Percentiles rank a stretch among this genome's conserved stretches.
phyloP scores from a whole-genome alignment of 1,284 basidiomycete species.

The Cutaneotrichosporon dermatis region DNA sequence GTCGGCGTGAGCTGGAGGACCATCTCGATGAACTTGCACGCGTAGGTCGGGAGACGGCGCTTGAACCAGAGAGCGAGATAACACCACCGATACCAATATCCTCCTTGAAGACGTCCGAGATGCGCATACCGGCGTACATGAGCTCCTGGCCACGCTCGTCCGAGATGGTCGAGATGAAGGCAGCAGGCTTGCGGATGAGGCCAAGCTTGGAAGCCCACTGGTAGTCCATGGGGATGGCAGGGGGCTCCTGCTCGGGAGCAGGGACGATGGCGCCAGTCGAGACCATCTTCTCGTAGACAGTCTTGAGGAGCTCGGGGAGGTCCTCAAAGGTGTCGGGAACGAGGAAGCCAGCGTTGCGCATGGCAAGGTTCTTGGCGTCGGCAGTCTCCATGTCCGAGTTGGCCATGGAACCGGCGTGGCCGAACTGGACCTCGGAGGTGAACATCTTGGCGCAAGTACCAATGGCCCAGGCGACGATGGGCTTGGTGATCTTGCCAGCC shows the following conservation, averaged over 20 bases:
- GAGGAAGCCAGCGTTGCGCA: constrained; percentile 92
- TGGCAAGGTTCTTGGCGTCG: constrained; percentile 93
- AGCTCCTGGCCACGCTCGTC: constrained; percentile 99
- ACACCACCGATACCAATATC: constrained; percentile 97
- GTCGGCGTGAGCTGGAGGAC: constrained; percentile 98
- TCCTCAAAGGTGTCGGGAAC: constrained; percentile 98
- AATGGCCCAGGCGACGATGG: constrained; percentile 98
- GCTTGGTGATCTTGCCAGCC: constrained; percentile 90
- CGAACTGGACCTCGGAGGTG: constrained; percentile 97
- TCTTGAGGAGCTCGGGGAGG: constrained; percentile 75
- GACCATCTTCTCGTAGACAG: constrained; percentile 82
- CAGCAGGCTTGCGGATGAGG: constrained; percentile 95
- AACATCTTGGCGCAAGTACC: constrained; percentile 99
- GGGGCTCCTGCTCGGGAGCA: constrained; percentile 78
- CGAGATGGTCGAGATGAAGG: constrained; percentile 99
- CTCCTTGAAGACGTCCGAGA: constrained; percentile 97
- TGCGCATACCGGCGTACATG: constrained; percentile 97
- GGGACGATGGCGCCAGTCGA: constrained; percentile 64
- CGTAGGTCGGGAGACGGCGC: constrained; percentile 59
- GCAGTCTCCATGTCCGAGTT: constrained; percentile 97
- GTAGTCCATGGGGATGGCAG: constrained; percentile 99
- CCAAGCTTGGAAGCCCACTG: constrained; percentile 99
- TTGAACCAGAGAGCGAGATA: constrained; percentile 97
- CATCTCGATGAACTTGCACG: constrained; percentile 97
- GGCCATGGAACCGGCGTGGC: constrained; percentile 96